phyloP scores from a whole-genome alignment of 345 rosid genomes.

The Gossypium herbaceum region DNA sequence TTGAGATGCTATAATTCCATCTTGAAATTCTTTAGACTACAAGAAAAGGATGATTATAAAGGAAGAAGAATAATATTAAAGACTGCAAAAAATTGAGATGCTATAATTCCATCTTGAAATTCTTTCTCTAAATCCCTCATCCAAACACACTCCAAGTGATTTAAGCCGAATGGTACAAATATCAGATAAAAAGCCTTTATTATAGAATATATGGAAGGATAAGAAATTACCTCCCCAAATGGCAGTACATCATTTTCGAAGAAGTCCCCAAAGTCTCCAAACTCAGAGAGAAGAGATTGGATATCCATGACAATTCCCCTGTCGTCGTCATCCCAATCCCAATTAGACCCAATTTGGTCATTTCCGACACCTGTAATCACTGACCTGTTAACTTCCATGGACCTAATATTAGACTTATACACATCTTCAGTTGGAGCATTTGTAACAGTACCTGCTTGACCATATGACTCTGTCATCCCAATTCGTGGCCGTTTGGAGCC shows the following conservation, averaged over 20 bases:
- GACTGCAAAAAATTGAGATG: too few relatives aligned
- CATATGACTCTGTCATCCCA: constrained; percentile 59
- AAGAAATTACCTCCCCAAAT: constrained; percentile 87
- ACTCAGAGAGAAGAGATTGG: constrained; percentile 94
- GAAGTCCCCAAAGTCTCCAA: constrained; percentile 98
- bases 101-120: too few relatives aligned
- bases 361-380: constrained; percentile 57
- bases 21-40: background rate
- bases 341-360: constrained; percentile 68
- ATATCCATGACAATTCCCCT: constrained; percentile 86
- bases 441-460: constrained; percentile 52
- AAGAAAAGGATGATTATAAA: background rate
- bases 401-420: constrained; percentile 50
- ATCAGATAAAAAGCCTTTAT: background rate
- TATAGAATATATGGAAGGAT: background rate
- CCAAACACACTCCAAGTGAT: too few relatives aligned
- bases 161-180: background rate
- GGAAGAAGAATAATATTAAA: background rate
- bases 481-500: constrained; percentile 82
- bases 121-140: too few relatives aligned
- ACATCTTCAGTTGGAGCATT: constrained; percentile 44
- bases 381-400: constrained; percentile 49
- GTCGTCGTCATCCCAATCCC: constrained; percentile 96
- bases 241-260: constrained; percentile 88
- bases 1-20: too few relatives aligned